Evolutionary conservation across 2,329 filamentous ascomycete species (phyloP).

Genomic region (Xylaria sp.): DNA sequence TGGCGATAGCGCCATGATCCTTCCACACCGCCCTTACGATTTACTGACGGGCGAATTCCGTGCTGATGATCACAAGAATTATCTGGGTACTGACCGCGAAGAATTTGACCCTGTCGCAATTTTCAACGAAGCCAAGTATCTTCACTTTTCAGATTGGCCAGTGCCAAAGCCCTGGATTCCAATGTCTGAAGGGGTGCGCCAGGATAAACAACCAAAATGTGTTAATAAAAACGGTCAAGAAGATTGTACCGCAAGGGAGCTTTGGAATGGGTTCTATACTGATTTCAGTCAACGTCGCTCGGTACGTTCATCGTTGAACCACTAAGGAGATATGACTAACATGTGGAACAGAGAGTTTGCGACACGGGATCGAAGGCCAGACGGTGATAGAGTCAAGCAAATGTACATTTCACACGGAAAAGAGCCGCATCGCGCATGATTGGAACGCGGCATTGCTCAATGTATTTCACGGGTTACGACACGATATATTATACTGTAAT

Average conservation of each 20-base stretch:
- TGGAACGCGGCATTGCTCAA: constrained; percentile 15
- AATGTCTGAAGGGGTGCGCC: constrained; percentile 43
- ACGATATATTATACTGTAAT: constrained; percentile 34
- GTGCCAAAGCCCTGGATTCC: constrained; percentile 68
- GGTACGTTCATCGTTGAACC: constrained; percentile 38
- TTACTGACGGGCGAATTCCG: constrained; percentile 73
- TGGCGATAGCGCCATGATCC: constrained; percentile 65
- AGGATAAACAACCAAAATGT: constrained; percentile 50
- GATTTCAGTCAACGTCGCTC: constrained; percentile 49
- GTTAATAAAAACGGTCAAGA: constrained; percentile 44
- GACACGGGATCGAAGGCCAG: constrained; percentile 31
- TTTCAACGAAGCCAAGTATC: constrained; percentile 69
- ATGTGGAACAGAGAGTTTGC: constrained; percentile 35
- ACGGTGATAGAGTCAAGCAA: constrained; percentile 17
- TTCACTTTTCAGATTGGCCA: constrained; percentile 80
- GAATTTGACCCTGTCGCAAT: constrained; percentile 67
- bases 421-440: constrained; percentile 17
- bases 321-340: constrained; percentile 24
- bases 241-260: constrained; percentile 48
- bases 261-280: constrained; percentile 52
- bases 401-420: constrained; percentile 22
- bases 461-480: constrained; percentile 35
- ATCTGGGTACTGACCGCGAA: constrained; percentile 55
- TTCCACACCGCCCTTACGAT: constrained; percentile 72
- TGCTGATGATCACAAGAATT: constrained; percentile 58